Conservation (phyloP, 2,329 filamentous ascomycete species). For the Xylaria polymorpha region DNA sequence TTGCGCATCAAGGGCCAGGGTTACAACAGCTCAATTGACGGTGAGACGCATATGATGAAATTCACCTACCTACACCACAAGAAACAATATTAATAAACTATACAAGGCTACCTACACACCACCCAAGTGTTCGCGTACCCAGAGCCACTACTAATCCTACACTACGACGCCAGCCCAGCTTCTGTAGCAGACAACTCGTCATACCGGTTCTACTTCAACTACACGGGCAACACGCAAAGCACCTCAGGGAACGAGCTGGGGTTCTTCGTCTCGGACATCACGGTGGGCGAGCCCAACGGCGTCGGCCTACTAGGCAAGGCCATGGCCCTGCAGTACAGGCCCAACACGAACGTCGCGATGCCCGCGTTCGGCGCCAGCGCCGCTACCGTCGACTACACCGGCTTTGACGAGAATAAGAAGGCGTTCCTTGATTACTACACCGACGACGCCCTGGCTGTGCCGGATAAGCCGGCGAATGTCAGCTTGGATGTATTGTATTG, state of each 20-base stretch:
- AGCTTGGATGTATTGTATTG: constrained; percentile 17
- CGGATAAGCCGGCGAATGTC: neutral
- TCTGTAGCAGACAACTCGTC: constrained; percentile 18
- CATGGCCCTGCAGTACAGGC: constrained; percentile 22
- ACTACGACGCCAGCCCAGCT: constrained; percentile 2
- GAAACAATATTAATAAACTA: neutral
- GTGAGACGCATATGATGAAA: neutral
- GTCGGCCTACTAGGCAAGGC: constrained; percentile 13
- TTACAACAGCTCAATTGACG: constrained; percentile 18
- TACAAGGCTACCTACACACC: constrained; percentile 10
- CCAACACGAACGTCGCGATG: constrained; percentile 27
- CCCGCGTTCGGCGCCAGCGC: constrained; percentile 11
- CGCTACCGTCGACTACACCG: constrained; percentile 10
- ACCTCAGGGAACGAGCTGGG: constrained; percentile 17
- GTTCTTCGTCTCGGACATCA: constrained; percentile 23
- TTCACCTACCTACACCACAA: neutral
- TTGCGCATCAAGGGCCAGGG: constrained; percentile 18
- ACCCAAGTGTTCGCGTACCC: neutral
- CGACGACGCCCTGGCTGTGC: constrained; percentile 4
- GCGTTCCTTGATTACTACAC: constrained; percentile 22
- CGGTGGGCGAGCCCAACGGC: constrained; percentile 10
- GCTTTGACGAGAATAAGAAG: constrained; percentile 12
- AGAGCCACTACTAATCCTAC: neutral
- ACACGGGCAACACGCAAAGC: constrained; percentile 19
- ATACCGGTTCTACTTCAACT: constrained; percentile 34